Conservation (phyloP, 495 filamentous ascomycete genomes). For the Penicillium cosmopolitanum region DNA sequence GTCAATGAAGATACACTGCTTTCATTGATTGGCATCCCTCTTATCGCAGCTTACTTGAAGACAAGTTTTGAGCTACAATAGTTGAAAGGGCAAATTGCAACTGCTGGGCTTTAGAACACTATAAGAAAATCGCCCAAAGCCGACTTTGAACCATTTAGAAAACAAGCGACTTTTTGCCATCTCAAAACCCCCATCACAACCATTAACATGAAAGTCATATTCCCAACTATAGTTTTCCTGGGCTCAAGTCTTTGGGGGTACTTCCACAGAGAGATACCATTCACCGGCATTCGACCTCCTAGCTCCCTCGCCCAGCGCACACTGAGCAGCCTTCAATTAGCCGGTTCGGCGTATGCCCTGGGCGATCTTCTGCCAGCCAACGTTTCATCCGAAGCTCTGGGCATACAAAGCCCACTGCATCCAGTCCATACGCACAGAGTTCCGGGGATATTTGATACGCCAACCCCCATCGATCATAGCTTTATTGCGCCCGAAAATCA, state of each 20-base stretch:
- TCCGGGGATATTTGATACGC: neutral
- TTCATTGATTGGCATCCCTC: neutral
- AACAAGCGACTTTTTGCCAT: neutral
- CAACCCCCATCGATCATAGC: neutral
- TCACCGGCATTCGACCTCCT: slow-evolving; percentile 16
- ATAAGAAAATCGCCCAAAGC: too few species aligned
- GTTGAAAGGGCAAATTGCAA: too few species aligned
- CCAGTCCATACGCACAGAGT: neutral
- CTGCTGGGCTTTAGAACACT: too few species aligned
- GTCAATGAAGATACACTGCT: neutral
- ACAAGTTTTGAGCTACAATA: too few species aligned
- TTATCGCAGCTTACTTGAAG: too few species aligned
- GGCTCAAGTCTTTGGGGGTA: slow-evolving; percentile 20
- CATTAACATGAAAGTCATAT: neutral
- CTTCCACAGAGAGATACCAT: slow-evolving; percentile 18
- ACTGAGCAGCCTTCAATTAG: slow-evolving; percentile 18
- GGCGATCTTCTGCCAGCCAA: neutral
- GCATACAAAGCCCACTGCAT: neutral
- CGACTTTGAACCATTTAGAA: neutral
- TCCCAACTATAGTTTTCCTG: slow-evolving; percentile 17
- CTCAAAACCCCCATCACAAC: neutral
- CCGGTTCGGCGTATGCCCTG: slow-evolving; percentile 13
- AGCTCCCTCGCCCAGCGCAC: slow-evolving; percentile 18
- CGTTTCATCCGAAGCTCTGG: neutral
- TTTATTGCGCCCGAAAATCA: neutral